A percentile compares a stretch with the other conserved stretches of the same genome.
These are phyloP conservation scores for Picea engelmannii DNA, from an alignment of 83 land plant species.

Conservation along the genomic window DNA sequence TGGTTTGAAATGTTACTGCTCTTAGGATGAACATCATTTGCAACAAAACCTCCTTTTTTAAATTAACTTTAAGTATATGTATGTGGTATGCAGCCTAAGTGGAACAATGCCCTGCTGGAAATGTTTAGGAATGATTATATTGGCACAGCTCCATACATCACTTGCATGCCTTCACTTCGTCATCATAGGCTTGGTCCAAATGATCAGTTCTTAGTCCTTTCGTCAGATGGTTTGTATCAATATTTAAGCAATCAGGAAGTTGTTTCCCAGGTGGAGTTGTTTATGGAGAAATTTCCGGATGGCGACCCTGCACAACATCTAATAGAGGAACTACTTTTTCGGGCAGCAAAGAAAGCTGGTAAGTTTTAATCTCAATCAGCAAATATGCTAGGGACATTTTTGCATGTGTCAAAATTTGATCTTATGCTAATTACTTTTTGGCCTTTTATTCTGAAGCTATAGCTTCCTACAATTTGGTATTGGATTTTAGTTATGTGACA, in stretches of 20 bases:
- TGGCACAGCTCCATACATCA: conserved; percentile 89
- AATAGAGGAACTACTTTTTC: conserved; percentile 90
- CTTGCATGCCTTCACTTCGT: conserved; percentile 79
- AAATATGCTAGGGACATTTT: not conserved
- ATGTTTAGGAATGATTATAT: conserved; percentile 93
- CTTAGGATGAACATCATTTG: not conserved
- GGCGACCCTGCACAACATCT: conserved; percentile 99
- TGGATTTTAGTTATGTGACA: not conserved
- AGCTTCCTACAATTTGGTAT: not conserved
- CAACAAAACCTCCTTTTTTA: not conserved
- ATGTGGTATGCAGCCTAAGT: conserved; percentile 75
- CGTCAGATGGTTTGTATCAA: conserved; percentile 98
- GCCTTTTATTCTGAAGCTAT: not conserved
- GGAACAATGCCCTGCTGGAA: conserved; percentile 86
- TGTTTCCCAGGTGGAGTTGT: conserved; percentile 84
- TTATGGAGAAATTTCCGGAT: conserved; percentile 92
- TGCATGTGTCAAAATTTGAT: not conserved
- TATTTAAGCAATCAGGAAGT: conserved; percentile 97
- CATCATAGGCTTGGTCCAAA: conserved; percentile 88
- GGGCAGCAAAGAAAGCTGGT: conserved; percentile 99
- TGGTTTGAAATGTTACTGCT: not conserved
- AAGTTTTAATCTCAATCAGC: conserved; percentile 14
- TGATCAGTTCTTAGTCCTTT: conserved; percentile 92
- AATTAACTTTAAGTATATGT: not conserved
- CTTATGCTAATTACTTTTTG: not conserved